These are phyloP conservation scores for Heterobasidion parviporum DNA, from an alignment of 1,284 basidiomycete species.

Conservation along the genomic window DNA sequence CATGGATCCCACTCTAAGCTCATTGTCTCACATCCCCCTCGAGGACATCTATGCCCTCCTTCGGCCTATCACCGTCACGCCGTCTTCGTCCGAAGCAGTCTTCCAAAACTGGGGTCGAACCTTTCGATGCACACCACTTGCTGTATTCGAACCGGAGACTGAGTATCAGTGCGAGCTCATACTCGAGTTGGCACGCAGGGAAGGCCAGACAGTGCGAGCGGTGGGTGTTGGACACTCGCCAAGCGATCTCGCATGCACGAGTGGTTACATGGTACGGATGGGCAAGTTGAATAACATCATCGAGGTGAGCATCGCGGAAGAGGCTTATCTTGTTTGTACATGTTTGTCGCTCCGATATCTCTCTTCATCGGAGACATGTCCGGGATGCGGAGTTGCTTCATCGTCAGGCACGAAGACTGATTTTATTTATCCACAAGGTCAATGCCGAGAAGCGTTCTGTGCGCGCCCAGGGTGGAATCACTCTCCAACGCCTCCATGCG, in stretches of 20 bases:
- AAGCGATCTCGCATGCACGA: constrained; percentile 85
- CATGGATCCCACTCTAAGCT: constrained; percentile 5
- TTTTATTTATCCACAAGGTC: constrained; percentile 39
- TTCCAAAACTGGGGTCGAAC: constrained; percentile 73
- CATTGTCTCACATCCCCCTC: constrained; percentile 26
- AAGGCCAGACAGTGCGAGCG: constrained; percentile 68
- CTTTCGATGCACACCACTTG: constrained; percentile 54
- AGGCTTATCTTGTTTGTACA: constrained; percentile 16
- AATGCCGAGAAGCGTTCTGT: constrained; percentile 66
- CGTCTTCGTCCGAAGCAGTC: constrained; percentile 28
- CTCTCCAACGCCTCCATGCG: constrained; percentile 63
- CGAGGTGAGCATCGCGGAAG: constrained; percentile 49
- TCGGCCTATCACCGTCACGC: constrained; percentile 40
- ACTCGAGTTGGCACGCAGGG: constrained; percentile 77
- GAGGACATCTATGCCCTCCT: constrained; percentile 40
- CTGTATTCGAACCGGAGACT: constrained; percentile 73
- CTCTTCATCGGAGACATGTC: background rate
- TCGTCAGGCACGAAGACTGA: constrained; percentile 8
- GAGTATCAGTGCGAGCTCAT: constrained; percentile 70
- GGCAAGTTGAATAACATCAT: constrained; percentile 62
- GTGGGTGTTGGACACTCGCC: constrained; percentile 92
- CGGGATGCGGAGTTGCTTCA: background rate
- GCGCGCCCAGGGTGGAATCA: constrained; percentile 73
- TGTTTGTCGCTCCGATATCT: constrained; percentile 1
- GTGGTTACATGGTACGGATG: constrained; percentile 76